Evolutionary conservation across 163 green algal species (phyloP).

Genomic region (Scenedesmus sp.): DNA sequence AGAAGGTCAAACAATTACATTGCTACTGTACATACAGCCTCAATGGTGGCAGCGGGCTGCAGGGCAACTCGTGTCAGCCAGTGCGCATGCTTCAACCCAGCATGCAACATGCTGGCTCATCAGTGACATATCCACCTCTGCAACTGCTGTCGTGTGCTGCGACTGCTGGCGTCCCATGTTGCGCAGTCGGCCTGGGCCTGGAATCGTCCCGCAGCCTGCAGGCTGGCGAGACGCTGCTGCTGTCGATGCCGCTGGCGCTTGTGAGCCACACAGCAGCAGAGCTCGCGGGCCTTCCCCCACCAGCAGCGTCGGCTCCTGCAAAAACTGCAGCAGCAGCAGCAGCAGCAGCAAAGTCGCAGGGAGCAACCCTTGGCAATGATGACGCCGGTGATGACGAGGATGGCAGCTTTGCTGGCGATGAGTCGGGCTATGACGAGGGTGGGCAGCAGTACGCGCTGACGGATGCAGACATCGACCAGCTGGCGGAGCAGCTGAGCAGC

Average conservation of each 20-base stretch:
- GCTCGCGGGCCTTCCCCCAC: not conserved
- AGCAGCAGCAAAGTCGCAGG: not conserved
- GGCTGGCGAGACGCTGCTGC: slow-evolving; percentile 33
- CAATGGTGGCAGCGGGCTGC: too few species aligned
- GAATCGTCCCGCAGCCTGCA: slow-evolving; percentile 2
- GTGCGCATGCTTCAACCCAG: too few species aligned
- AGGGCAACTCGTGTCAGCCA: too few species aligned
- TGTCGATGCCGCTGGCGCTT: slow-evolving; percentile 40
- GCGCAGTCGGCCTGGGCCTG: not conserved
- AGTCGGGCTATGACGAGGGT: not conserved
- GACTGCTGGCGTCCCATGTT: not conserved
- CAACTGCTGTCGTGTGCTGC: not conserved
- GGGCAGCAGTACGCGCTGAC: slow-evolving; percentile 26
- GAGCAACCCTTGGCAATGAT: not conserved
- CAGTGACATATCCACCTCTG: too few species aligned
- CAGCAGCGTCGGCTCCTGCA: not conserved
- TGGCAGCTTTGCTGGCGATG: not conserved
- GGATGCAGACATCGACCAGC: slow-evolving; percentile 44
- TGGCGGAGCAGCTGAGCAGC: slow-evolving; percentile 19
- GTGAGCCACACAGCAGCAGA: not conserved
- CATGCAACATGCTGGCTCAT: too few species aligned
- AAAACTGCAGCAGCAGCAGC: not conserved
- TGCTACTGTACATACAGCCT: too few species aligned
- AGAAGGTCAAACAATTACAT: too few species aligned
- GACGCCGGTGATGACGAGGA: not conserved